Evolutionary conservation across 2,329 filamentous ascomycete species (phyloP), one percentile per base, ranked within the genome.

Genomic region (Capronia epimyces): DNA sequence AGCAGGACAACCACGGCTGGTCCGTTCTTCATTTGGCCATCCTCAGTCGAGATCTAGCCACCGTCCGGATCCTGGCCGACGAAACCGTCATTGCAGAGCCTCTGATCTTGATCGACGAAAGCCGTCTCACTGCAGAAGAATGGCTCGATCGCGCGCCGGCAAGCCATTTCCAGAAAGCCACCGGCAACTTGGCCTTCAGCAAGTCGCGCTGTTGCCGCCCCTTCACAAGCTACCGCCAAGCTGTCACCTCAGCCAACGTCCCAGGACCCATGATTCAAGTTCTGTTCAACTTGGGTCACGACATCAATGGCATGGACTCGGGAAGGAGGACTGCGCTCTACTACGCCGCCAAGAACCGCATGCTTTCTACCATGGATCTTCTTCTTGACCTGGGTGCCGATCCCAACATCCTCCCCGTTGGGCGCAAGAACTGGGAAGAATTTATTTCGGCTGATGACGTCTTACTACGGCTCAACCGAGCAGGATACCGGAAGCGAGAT

Each of bases 131-230:
- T 22, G 37, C 37, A 41, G 37, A 41, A 41, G 37, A 41, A 22
- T 41, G 37, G 37, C 37, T 41, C 2, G 37, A 41, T 41, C 37
- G 37, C 37, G 37, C n/a, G 37, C 37, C 13, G 37, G 37, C 15
- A 22, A 41, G 37, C 37, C 37, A 41, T 41, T 21, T 18, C 16
- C 37, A 41, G 37, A 41, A 59, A 53, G 50, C 53, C 15, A 63
- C 50, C 48, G 37, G 58, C 39, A 55, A 63, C 41, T 57, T 63
- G 52, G 62, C 62, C 22, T 63, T 63, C 44, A 37, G 49, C 55
- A 63, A 63, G 49, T 63, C 62, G 46, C 62, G 62, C 52, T 63
- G 62, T 56, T 63, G 62, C 50, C 41, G 60, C 48, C 60, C 62
- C 7, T 58, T 60, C 50, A 63, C 62, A 55, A 43, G 49, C 18